Percentiles rank a stretch among this genome's conserved stretches.
These are phyloP conservation scores for Massariosphaeria phaeospora DNA, from an alignment of 495 filamentous ascomycete genomes.

Conservation along the genomic window DNA sequence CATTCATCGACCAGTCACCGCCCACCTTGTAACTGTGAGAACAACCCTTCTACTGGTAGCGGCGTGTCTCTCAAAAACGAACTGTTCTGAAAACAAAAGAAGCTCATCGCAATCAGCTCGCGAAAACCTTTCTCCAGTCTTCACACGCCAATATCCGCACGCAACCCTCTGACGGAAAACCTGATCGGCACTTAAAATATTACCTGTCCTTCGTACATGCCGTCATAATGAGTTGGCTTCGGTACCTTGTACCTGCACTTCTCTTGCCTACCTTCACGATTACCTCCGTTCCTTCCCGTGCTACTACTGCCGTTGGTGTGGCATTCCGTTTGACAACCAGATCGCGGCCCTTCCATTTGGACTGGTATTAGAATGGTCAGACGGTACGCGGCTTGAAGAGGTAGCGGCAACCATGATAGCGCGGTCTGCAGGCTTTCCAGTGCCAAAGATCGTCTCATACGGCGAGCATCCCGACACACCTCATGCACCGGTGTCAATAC, in stretches of 20 bases:
- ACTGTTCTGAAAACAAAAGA: too few species aligned
- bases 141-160: too few species aligned
- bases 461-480: constrained; percentile 42
- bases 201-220: not conserved
- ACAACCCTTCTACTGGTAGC: too few species aligned
- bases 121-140: too few species aligned
- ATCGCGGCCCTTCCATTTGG: constrained; percentile 38
- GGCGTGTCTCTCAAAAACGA: too few species aligned
- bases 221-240: constrained; percentile 2
- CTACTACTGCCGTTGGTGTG: constrained; percentile 34
- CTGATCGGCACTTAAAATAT: too few species aligned
- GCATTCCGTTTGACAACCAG: constrained; percentile 37
- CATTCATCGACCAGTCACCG: too few species aligned
- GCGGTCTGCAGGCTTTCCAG: constrained; percentile 40
- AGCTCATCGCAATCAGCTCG: too few species aligned
- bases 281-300: constrained; percentile 30
- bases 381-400: constrained; percentile 44
- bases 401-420: constrained; percentile 42
- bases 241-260: constrained; percentile 6
- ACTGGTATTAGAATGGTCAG: constrained; percentile 42
- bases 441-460: constrained; percentile 43
- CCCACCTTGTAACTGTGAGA: too few species aligned
- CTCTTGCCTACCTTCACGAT: constrained; percentile 5
- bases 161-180: too few species aligned
- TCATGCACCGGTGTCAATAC: constrained; percentile 39